Evolutionary conservation across 129 eudicot species (phyloP).

Genomic region (Tanacetum coccineum): DNA sequence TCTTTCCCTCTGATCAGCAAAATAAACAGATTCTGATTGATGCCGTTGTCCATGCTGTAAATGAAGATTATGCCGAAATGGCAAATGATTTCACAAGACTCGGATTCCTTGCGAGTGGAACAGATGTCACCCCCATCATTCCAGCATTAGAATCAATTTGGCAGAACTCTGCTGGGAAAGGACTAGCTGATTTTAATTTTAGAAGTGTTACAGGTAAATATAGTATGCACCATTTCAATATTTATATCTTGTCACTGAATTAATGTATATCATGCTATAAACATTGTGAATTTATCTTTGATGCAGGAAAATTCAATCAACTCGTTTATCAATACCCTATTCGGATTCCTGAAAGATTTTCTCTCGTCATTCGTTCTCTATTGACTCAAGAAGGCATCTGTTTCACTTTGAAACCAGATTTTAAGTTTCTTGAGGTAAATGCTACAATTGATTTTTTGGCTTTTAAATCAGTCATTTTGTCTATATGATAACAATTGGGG

Average conservation of each 20-base stretch:
- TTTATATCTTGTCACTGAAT: no score
- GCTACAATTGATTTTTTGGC: neutral
- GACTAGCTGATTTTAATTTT: conserved; percentile 93
- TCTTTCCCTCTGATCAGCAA: conserved; percentile 49
- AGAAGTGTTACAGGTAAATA: conserved; percentile 94
- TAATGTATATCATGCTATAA: neutral
- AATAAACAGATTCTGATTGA: conserved; percentile 93
- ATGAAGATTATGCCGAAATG: conserved; percentile 96
- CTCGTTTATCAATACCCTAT: conserved; percentile 96
- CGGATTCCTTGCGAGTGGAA: conserved; percentile 94
- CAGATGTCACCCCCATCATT: conserved; percentile 87
- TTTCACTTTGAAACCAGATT: conserved; percentile 85
- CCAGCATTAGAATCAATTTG: conserved; percentile 97
- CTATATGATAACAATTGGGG: no score
- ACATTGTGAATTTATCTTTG: conserved; percentile 12
- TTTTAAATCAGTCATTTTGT: neutral
- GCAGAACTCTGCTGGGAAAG: conserved; percentile 95
- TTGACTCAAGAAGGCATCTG: conserved; percentile 99
- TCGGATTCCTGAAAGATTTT: conserved; percentile 98
- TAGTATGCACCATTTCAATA: neutral
- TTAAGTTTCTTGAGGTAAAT: conserved; percentile 96
- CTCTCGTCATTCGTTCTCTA: conserved; percentile 94
- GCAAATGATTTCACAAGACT: conserved; percentile 98
- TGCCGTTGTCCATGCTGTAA: conserved; percentile 99
- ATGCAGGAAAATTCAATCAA: conserved; percentile 93